These are phyloP conservation scores for Olyra latifolia DNA, from an alignment of 176 grass and related monocot genomes.

Conservation along the genomic window DNA sequence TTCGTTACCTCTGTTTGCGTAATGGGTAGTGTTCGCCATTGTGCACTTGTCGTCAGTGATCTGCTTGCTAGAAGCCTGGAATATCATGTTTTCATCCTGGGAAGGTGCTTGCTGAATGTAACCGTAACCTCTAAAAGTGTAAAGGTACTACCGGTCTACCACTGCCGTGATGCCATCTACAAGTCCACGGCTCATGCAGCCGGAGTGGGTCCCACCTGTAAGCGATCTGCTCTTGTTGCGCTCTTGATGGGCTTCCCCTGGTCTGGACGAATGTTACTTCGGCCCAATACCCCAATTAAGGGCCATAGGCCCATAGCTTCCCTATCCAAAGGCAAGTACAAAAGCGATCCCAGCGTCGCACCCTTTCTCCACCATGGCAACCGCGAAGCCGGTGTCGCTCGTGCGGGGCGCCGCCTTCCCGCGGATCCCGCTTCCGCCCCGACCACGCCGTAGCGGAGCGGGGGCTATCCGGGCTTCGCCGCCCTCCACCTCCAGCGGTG, in stretches of 20 bases:
- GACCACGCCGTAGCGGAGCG: neutral
- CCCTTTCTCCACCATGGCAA: slow-evolving; percentile 9
- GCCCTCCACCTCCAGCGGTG: neutral
- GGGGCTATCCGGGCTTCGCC: slow-evolving; percentile 20
- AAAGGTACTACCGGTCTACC: too few relatives aligned
- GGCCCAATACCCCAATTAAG: neutral
- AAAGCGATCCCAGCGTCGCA: neutral
- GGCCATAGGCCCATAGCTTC: neutral
- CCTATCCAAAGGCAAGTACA: neutral
- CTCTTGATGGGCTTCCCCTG: neutral
- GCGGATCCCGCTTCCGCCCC: neutral
- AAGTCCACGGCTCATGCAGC: too few relatives aligned
- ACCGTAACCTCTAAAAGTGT: too few relatives aligned
- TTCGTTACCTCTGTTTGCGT: neutral
- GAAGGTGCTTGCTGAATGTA: too few relatives aligned
- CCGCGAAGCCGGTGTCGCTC: slow-evolving; percentile 29
- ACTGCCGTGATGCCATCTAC: too few relatives aligned
- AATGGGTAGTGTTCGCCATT: neutral
- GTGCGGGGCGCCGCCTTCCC: neutral
- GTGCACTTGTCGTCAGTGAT: neutral
- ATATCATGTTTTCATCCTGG: too few relatives aligned
- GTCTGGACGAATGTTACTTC: neutral
- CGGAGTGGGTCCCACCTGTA: neutral
- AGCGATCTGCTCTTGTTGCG: neutral
- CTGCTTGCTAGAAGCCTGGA: too few relatives aligned